These are phyloP conservation scores for Mycena capillaripes DNA, from an alignment of 768 basidiomycete genomes.

Conservation along the genomic window DNA sequence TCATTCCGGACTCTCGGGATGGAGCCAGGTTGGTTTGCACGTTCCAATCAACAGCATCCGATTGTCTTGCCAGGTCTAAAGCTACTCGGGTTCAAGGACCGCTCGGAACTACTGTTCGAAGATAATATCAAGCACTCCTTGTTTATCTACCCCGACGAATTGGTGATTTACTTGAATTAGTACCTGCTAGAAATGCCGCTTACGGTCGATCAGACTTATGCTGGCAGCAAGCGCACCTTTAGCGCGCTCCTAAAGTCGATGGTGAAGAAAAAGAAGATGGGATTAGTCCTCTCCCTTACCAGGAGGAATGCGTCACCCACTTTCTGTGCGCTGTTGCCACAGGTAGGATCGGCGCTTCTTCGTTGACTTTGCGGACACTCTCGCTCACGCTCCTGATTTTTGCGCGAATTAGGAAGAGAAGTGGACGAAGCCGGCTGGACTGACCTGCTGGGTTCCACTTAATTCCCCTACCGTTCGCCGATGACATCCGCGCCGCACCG, in stretches of 20 bases:
- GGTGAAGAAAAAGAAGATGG: conserved; percentile 86
- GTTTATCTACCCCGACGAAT: conserved; percentile 94
- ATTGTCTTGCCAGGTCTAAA: conserved; percentile 72
- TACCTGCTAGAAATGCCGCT: not conserved
- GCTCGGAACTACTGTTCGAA: conserved; percentile 78
- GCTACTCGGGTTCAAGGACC: conserved; percentile 92
- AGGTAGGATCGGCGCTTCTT: conserved; percentile 59
- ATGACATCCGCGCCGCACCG: conserved; percentile 90
- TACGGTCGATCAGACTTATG: conserved; percentile 67
- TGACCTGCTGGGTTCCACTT: conserved; percentile 92
- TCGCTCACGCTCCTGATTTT: conserved; percentile 3
- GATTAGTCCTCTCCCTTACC: conserved; percentile 77
- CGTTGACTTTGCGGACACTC: too few species aligned
- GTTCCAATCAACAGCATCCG: not conserved
- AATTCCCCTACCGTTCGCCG: conserved; percentile 93
- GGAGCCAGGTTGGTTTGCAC: conserved; percentile 72
- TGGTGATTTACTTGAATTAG: conserved; percentile 60
- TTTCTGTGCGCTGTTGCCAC: conserved; percentile 90
- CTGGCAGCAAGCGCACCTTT: conserved; percentile 95
- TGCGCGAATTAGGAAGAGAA: conserved; percentile 78
- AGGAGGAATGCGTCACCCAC: conserved; percentile 80
- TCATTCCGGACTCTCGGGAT: conserved; percentile 87
- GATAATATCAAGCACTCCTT: conserved; percentile 93
- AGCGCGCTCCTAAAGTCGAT: conserved; percentile 88
- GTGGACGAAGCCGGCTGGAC: conserved; percentile 79